Evolutionary conservation across 2,329 filamentous ascomycete genomes (phyloP).

Genomic region (Ceratocystis cubensis): DNA sequence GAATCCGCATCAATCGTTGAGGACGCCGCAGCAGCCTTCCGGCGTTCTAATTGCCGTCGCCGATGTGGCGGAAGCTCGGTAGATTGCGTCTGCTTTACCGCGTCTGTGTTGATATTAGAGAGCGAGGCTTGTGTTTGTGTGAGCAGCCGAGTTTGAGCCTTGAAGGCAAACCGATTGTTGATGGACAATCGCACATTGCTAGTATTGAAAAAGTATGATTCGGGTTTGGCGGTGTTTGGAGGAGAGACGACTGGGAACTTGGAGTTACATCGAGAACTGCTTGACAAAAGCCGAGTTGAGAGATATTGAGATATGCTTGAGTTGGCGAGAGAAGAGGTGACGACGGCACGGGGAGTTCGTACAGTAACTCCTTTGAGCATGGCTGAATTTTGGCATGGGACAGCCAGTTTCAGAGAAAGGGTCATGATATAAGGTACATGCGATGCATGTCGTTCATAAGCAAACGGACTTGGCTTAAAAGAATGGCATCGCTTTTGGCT

Average conservation of each 20-base stretch:
- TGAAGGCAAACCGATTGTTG: conserved; percentile 17
- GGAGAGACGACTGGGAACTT: neutral
- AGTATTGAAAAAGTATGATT: conserved; percentile 18
- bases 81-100: neutral
- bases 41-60: conserved; percentile 21
- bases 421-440: conserved; percentile 18
- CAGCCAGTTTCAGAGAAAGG: conserved; percentile 18
- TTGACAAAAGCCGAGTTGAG: neutral
- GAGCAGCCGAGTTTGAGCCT: conserved; percentile 11
- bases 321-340: neutral
- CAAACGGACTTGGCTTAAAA: neutral
- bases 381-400: conserved; percentile 10
- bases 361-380: conserved; percentile 13
- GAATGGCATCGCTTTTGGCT: neutral
- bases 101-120: neutral
- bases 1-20: conserved; percentile 13
- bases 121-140: conserved; percentile 9
- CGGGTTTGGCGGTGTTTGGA: neutral
- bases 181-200: conserved; percentile 16
- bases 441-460: conserved; percentile 16
- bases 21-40: conserved; percentile 17
- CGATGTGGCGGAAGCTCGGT: conserved; percentile 19
- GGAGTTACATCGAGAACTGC: conserved; percentile 9
- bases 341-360: conserved; percentile 2
- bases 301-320: neutral